Base-by-base conservation (phyloP, 2,329 filamentous ascomycete species). In the Bertia moriformis region DNA sequence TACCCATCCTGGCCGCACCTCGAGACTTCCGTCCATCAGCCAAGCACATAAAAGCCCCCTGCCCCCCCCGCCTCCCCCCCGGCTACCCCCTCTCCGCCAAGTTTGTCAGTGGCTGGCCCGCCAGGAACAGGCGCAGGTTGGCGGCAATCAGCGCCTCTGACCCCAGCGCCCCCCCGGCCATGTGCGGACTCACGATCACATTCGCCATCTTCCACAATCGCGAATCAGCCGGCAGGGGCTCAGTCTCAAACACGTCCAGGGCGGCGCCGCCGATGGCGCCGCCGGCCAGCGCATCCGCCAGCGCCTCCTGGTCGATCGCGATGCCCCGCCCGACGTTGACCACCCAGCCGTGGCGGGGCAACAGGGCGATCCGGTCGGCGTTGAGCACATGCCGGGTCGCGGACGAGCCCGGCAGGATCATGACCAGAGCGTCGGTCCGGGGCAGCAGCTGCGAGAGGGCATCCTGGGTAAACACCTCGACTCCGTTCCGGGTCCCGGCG, bases 341-440 rank as follows among this genome's bases (percentile, higher is more conserved):
- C 39, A 69, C 53, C 68, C 67, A 71, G 17, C 67, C 67, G 52
- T 78, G 73, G 45, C 64, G 65, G 27, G 73, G 73, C 43, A 78
- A 55, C 36, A 66, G 49, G 45, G 55, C 58, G 35, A 78, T 50
- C 4, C 70, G 54, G 52, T 73, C 68, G 19, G 60, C 62, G 46
- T 69, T 71, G 42, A 78, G 61, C 1, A 61, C 71, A 47, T 78
- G 57, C 24, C 57, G 58, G 18, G 73, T 78, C n/a, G 62, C 59
- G 5, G 67, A 68, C 24, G 65, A 66, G 0, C 73, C 73, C 0
- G 73, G 73, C 4, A 78, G 60, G 44, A 78, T 78, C 74, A 80
- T 78, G 47, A 80, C 73, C n/a, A 80, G 60, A 0, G 72, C 75
- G 48, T 80, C 75, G 0, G 73, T 77, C 51, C 66, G 49, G 20